phyloP scores from a whole-genome alignment of 2,329 filamentous ascomycete genomes.

The Trichoderma lentiforme region DNA sequence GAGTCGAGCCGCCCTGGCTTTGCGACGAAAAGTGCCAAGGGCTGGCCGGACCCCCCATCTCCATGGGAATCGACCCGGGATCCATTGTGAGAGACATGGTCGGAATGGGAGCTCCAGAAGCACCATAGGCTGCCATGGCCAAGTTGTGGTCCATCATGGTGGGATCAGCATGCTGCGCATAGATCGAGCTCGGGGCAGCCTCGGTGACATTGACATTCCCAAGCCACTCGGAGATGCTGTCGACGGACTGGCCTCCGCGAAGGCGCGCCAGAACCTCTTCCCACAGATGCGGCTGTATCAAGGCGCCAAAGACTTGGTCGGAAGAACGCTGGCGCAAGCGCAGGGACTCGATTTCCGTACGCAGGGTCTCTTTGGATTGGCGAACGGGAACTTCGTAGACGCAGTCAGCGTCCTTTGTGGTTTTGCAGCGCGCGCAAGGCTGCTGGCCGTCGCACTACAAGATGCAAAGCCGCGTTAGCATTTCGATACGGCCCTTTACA shows the following conservation, averaged over 20 bases:
- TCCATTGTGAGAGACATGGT: slow-evolving; percentile 32
- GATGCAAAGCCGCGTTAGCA: background rate
- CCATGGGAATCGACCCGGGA: slow-evolving; percentile 29
- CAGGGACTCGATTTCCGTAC: slow-evolving; percentile 57
- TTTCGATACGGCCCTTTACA: background rate
- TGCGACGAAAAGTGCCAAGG: slow-evolving; percentile 48
- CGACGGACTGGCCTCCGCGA: slow-evolving; percentile 52
- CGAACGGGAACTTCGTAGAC: slow-evolving; percentile 61
- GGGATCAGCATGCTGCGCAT: slow-evolving; percentile 14
- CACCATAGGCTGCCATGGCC: slow-evolving; percentile 29
- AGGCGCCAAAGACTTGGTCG: slow-evolving; percentile 54
- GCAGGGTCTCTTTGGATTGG: slow-evolving; percentile 60
- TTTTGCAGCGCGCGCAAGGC: slow-evolving; percentile 54
- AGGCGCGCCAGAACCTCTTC: slow-evolving; percentile 54
- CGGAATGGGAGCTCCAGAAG: slow-evolving; percentile 23
- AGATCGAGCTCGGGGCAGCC: background rate
- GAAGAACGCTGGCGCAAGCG: slow-evolving; percentile 52
- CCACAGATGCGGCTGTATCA: slow-evolving; percentile 49
- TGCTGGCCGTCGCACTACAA: slow-evolving; percentile 56
- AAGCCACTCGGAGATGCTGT: slow-evolving; percentile 56
- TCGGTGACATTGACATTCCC: slow-evolving; percentile 20
- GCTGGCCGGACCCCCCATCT: slow-evolving; percentile 37
- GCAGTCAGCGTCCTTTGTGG: slow-evolving; percentile 54
- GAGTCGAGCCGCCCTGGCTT: slow-evolving; percentile 45
- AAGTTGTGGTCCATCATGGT: slow-evolving; percentile 19